Evolutionary conservation across 2,329 filamentous ascomycete species (phyloP), one percentile per base, ranked within the genome.

Genomic region (Teratosphaeria gauchensis): DNA sequence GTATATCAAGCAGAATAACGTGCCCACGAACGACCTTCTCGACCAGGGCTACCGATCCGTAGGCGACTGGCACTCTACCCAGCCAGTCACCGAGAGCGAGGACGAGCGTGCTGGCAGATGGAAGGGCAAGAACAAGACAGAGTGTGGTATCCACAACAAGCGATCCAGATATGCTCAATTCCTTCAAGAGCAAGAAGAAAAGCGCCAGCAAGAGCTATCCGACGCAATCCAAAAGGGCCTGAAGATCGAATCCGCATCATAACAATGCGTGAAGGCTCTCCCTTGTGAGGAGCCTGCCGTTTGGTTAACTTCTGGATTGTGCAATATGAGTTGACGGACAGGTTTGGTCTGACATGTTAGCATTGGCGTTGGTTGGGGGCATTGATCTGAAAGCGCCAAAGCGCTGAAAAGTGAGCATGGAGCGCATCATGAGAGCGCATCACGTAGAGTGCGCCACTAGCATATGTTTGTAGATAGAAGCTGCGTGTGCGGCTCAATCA

Each of bases 111-210:
- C 94, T 8, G 94, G 94, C 59, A 87, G 94, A 66, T 99, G 94
- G 94, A 96, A 96, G 82, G 94, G 94, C 62, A 88, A 91, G 75
- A 78, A 82, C 69, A 99, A 99, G 86, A 95, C 91, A 16, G 94
- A 99, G 79, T 99, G 94, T 74, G 94, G 94, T 54, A 97, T 99
- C 71, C 94, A 99, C 84, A 97, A 97, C 81, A 95, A 94, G 76
- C 87, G 92, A 74, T 95, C 90, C 59, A 87, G 91, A 66, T 99
- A 97, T 71, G 89, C 91, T 11, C 85, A 92, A 76, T 96, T 88
- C 75, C 77, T 95, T 58, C 80, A 82, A 68, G 85, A 90, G 61
- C 83, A 88, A 74, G 86, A 90, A 72, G 77, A 81, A 70, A 86
- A 89, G 78, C 79, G 85, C 65, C 82, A 84, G 63, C 77, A 82